phyloP scores from a whole-genome alignment of 2,329 filamentous ascomycete genomes.

The Diaporthe ampelina region DNA sequence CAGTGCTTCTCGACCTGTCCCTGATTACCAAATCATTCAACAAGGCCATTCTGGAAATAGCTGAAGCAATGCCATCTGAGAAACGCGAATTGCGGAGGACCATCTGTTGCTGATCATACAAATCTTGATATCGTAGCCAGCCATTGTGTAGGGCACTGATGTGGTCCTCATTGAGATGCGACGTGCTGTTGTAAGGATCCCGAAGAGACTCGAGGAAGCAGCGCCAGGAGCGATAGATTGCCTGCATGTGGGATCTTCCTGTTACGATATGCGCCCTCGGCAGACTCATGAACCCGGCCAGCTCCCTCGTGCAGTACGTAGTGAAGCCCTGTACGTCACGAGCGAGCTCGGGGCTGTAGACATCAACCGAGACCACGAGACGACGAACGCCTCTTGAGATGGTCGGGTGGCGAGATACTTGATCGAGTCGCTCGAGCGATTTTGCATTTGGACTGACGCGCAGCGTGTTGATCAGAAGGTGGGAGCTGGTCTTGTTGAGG shows the following conservation, averaged over 20 bases:
- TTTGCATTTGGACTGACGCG: background rate
- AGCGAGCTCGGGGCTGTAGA: background rate
- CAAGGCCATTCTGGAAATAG: background rate
- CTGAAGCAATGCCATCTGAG: background rate
- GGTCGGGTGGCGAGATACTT: background rate
- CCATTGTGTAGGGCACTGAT: background rate
- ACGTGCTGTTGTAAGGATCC: too few species aligned
- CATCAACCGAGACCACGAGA: background rate
- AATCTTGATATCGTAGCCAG: background rate
- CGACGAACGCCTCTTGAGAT: slow-evolving; percentile 9
- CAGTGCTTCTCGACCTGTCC: background rate
- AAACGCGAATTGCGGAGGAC: background rate
- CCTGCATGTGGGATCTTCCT: background rate
- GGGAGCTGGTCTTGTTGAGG: slow-evolving; percentile 17
- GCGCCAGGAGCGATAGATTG: background rate
- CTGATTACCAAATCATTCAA: slow-evolving; percentile 3
- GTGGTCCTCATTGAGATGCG: background rate
- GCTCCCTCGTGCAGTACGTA: background rate
- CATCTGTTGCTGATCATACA: background rate
- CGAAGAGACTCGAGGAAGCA: background rate
- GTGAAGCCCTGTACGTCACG: background rate
- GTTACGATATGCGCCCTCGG: background rate
- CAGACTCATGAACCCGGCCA: background rate
- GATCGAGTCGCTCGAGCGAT: background rate
- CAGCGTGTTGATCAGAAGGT: slow-evolving; percentile 5